These are phyloP conservation scores for Hypomyces perniciosus DNA, from an alignment of 2,329 filamentous ascomycete species.

Conservation along the genomic window DNA sequence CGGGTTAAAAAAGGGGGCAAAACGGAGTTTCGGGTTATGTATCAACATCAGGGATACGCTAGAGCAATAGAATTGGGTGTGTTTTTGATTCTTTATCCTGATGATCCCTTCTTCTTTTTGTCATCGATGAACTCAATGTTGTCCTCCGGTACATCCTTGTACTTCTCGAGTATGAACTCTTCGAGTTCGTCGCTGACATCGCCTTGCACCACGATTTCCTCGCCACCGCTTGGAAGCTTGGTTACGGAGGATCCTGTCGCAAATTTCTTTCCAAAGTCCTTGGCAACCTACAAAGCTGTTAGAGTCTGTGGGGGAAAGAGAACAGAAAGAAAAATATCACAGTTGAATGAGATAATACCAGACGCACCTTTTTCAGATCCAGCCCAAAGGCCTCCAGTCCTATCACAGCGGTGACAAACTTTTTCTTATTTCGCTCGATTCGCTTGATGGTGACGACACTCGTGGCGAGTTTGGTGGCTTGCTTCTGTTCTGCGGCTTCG, in stretches of 20 bases:
- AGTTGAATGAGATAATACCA: neutral
- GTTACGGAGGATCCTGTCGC: conserved; percentile 91
- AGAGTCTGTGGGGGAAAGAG: neutral
- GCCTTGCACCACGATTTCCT: conserved; percentile 97
- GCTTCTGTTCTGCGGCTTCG: conserved; percentile 75
- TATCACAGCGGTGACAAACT: conserved; percentile 88
- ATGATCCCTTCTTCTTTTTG: conserved; percentile 72
- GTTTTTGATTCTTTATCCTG: conserved; percentile 7
- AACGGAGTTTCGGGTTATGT: conserved; percentile 13
- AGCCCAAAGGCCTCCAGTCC: conserved; percentile 87
- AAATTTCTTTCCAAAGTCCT: conserved; percentile 98
- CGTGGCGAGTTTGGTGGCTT: conserved; percentile 74
- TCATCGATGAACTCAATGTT: conserved; percentile 94
- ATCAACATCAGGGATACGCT: conserved; percentile 6
- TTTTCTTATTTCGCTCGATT: conserved; percentile 96
- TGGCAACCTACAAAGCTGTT: conserved; percentile 53
- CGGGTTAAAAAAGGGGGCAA: neutral
- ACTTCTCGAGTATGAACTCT: conserved; percentile 84
- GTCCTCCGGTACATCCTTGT: conserved; percentile 85
- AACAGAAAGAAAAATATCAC: neutral
- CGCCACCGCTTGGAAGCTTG: conserved; percentile 75
- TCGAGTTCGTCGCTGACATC: conserved; percentile 92
- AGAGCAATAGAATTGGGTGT: neutral
- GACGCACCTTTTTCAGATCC: conserved; percentile 75
- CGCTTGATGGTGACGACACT: conserved; percentile 88